Evolutionary conservation across 805 yeast genomes (phyloP).

Genomic region (Hanseniaspora thailandica): DNA sequence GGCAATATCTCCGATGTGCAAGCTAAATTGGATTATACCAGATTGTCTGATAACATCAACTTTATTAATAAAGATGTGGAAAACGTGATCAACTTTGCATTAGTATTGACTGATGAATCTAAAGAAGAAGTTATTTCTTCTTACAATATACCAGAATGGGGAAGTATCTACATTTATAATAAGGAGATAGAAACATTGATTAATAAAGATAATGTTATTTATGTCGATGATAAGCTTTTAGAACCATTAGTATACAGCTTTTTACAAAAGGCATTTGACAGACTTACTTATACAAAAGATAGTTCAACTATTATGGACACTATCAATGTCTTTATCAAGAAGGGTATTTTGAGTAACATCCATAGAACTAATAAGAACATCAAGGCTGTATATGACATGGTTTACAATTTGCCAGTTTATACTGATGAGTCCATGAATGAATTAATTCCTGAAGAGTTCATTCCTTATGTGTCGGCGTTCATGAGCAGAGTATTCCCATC

Average conservation of each 20-base stretch:
- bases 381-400: slow-evolving; percentile 13
- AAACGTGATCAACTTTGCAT: slow-evolving; percentile 54
- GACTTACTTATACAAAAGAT: slow-evolving; percentile 54
- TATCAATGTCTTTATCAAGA: neutral
- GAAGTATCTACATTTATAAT: slow-evolving; percentile 39
- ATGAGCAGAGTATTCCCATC: slow-evolving; percentile 12
- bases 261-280: slow-evolving; percentile 58
- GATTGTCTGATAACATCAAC: slow-evolving; percentile 39
- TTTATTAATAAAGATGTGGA: slow-evolving; percentile 45
- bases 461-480: slow-evolving; percentile 4
- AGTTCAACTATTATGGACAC: slow-evolving; percentile 31
- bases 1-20: slow-evolving; percentile 33
- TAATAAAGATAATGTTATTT: neutral
- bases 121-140: neutral
- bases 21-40: slow-evolving; percentile 74
- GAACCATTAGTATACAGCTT: slow-evolving; percentile 53
- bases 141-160: slow-evolving; percentile 84
- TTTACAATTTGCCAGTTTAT: slow-evolving; percentile 7
- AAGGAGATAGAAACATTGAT: slow-evolving; percentile 15
- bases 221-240: slow-evolving; percentile 37
- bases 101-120: slow-evolving; percentile 27
- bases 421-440: slow-evolving; percentile 13
- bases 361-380: slow-evolving; percentile 12
- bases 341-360: slow-evolving; percentile 5
- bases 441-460: slow-evolving; percentile 4